phyloP scores from a whole-genome alignment of 1,284 basidiomycete species.

The Chalciporus sp. region DNA sequence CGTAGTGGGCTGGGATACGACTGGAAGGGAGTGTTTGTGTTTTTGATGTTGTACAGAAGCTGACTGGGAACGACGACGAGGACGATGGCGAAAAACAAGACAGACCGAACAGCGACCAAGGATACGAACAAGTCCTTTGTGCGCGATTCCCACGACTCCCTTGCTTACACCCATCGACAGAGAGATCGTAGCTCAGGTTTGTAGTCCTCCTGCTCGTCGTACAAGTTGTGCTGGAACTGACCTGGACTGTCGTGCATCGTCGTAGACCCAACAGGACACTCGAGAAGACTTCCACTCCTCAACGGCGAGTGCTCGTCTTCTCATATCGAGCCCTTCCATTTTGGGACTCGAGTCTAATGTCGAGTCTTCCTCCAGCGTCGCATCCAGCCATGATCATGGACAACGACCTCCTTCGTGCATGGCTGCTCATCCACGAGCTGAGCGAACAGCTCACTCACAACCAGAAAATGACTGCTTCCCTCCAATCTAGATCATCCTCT shows the following conservation, averaged over 20 bases:
- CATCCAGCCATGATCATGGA: constrained; percentile 50
- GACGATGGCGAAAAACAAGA: constrained; percentile 1
- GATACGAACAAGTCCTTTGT: not conserved
- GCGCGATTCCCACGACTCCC: constrained; percentile 21
- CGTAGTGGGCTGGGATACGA: constrained; percentile 8
- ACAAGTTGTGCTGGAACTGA: not conserved
- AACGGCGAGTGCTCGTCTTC: not conserved
- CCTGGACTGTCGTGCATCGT: not conserved
- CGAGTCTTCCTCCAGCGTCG: not conserved
- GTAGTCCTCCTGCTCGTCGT: not conserved
- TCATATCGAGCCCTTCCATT: constrained; percentile 3
- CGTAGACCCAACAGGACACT: not conserved
- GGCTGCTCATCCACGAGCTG: constrained; percentile 81
- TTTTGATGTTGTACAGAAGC: constrained; percentile 32
- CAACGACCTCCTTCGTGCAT: constrained; percentile 72
- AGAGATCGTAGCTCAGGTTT: not conserved
- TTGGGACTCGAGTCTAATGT: constrained; percentile 2
- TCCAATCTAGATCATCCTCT: constrained; percentile 75
- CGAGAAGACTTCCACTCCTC: not conserved
- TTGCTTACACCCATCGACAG: constrained; percentile 1
- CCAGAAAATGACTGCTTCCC: constrained; percentile 71
- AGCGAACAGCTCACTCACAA: constrained; percentile 88
- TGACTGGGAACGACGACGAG: constrained; percentile 7
- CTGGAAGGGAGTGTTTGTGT: constrained; percentile 31
- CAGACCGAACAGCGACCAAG: not conserved